Base-by-base conservation (phyloP, 805 yeast genomes). In the Candida glaebosa region DNA sequence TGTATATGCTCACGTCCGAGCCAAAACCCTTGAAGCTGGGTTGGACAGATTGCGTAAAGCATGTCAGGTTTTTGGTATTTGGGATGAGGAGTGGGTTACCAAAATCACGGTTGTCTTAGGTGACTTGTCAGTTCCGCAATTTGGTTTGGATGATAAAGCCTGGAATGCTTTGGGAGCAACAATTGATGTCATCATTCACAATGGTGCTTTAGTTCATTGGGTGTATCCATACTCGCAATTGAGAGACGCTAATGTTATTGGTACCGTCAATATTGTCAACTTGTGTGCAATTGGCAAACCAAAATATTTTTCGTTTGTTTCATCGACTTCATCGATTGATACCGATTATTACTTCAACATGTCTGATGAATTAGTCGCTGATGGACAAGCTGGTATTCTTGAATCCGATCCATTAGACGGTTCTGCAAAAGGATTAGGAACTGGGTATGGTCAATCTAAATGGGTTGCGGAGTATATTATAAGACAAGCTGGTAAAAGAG, bases 201-300 rank as follows among this genome's bases (percentile, higher is more conserved):
- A 93, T 53, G 99, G 98, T 70, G 99, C 99, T 14, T 73, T 90
- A 47, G 99, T 93, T 30, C 99, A 93, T 63, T 93, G 99, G 99
- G 96, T 90, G 2, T 93, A 86, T 61, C 98, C 99, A 19, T 93
- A 93, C 65, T 68, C 84, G 37, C 87, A 86, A 50, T 71, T 93
- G 55, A 79, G 98, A 53, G 96, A 87, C 50, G 93, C 98, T 25
- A 93, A 93, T 57, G 99, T 95, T 24, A 67, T 90, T 44, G 81
- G 96, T 34, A 85, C 98, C 0, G 65, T 91, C 44, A 86, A 90
- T 54, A 87, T 89, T 7, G 69, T 93, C 77, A 81, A 81, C 57
- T 64, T 90, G 53, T 82, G 93, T 53, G 76, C 81, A 5, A 67
- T 72, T 32, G 96, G 96, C 31, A 89, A 86, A 60, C 79, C 97